Base-by-base conservation (phyloP, 805 yeast species). In the Wickerhamomyces sydowiorum region DNA sequence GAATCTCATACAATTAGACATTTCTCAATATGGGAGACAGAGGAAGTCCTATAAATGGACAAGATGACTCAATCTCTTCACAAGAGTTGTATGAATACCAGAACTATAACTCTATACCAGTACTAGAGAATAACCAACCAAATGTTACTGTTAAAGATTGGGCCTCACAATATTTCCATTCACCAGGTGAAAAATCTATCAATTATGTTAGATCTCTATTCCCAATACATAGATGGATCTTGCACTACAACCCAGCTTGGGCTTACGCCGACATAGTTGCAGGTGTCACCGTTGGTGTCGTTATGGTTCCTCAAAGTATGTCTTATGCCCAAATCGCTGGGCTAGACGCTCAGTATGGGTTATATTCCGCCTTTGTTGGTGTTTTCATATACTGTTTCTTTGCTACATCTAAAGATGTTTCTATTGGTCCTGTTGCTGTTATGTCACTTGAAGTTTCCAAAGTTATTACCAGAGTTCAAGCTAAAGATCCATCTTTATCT, bases 341-440 rank as follows among this genome's bases (percentile, higher is more conserved):
- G 5, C 72, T 90, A 46, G 70, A 80, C 5, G 79, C 96, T 6
- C 83, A 89, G 61, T 90, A 81, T 54, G 97, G 97, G 38, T 74
- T 90, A 37, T 90, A 90, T 64, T 86, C 96, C 13, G 86, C 95
- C 0, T 90, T 90, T 56, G 82, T 90, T 37, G 97, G 97, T 58
- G 95, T 89, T 12, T 75, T 88, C 56, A 77, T 85, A 40, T 90
- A 90, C 62, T 83, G 95, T 38, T 75, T 90, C 54, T 90, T 90
- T 65, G 97, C 97, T 13, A 90, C 97, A 13, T 85, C 95, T 20
- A 90, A 90, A 63, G 97, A 90, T 70, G 96, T 90, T 30, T 84
- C 95, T 46, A 89, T 90, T 54, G 97, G 97, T 22, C 97, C 97
- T 10, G 97, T 90, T 29, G 97, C 97, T 12, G 97, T 90, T 43